Percentiles rank a stretch among this genome's conserved stretches.
Evolutionary conservation across 495 filamentous ascomycete genomes (phyloP).

Genomic region (Massariosphaeria phaeospora): DNA sequence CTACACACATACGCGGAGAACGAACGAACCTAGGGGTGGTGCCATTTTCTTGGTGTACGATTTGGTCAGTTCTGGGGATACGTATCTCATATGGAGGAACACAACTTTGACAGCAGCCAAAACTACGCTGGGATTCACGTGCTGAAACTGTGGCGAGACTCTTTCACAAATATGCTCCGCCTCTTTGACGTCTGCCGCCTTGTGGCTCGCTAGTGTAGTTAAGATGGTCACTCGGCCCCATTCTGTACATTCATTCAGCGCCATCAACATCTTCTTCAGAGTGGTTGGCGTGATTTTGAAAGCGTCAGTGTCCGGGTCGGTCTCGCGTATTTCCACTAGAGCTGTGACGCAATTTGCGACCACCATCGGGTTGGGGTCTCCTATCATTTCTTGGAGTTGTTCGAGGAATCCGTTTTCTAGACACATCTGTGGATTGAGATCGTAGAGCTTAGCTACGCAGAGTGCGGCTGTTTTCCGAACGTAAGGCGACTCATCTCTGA

Average conservation of each 20-base stretch:
- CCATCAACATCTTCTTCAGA: constrained; percentile 93
- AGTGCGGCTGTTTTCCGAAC: constrained; percentile 97
- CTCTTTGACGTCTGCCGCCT: constrained; percentile 81
- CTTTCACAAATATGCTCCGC: constrained; percentile 98
- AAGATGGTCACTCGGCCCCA: constrained; percentile 98
- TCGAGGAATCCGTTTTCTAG: constrained; percentile 96
- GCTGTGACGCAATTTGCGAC: constrained; percentile 96
- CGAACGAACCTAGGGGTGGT: constrained; percentile 74
- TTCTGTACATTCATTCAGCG: constrained; percentile 95
- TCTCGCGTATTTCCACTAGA: constrained; percentile 82
- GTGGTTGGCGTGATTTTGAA: constrained; percentile 72
- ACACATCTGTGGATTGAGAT: constrained; percentile 84
- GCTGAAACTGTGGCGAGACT: constrained; percentile 94
- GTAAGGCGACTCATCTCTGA: constrained; percentile 96
- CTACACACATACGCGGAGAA: not conserved
- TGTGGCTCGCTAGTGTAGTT: constrained; percentile 82
- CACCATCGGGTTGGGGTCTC: constrained; percentile 98
- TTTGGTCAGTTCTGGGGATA: constrained; percentile 69
- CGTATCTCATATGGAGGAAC: constrained; percentile 88
- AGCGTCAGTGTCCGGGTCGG: constrained; percentile 84
- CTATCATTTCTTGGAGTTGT: constrained; percentile 92
- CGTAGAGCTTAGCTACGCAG: constrained; percentile 96
- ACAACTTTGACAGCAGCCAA: constrained; percentile 95
- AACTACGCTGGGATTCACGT: constrained; percentile 96
- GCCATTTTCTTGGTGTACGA: constrained; percentile 98